Percentiles rank a stretch among this genome's conserved stretches.
Conservation (phyloP, 306 rosid species). For the Sindora glabra region DNA sequence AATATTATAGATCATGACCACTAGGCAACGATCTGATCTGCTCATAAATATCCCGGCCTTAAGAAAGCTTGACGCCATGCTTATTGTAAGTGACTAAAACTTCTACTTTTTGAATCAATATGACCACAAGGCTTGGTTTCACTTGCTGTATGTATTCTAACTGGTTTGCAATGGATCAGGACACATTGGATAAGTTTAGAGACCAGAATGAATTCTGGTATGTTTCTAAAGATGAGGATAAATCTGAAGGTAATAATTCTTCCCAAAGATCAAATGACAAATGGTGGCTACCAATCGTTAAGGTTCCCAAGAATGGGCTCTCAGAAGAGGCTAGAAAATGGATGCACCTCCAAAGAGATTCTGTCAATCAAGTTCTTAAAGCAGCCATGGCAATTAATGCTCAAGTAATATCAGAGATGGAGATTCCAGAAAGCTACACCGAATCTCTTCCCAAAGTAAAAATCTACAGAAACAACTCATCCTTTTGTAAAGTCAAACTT, state of each 20-base stretch:
- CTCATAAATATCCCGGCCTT: slow-evolving; percentile 77
- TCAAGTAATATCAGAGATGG: slow-evolving; percentile 76
- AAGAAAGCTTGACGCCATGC: slow-evolving; percentile 84
- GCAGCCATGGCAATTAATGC: slow-evolving; percentile 99
- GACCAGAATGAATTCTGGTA: slow-evolving; percentile 77
- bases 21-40: slow-evolving; percentile 74
- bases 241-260: slow-evolving; percentile 37
- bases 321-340: slow-evolving; percentile 61
- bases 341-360: slow-evolving; percentile 59
- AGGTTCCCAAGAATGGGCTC: slow-evolving; percentile 59
- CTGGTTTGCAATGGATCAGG: too few species aligned
- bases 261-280: slow-evolving; percentile 55
- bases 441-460: slow-evolving; percentile 90
- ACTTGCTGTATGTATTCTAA: background rate
- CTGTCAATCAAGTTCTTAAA: slow-evolving; percentile 71
- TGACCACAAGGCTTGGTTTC: background rate
- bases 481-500: background rate
- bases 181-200: slow-evolving; percentile 53
- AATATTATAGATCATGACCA: slow-evolving; percentile 70
- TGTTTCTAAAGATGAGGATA: slow-evolving; percentile 40
- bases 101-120: background rate
- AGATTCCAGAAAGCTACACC: slow-evolving; percentile 73
- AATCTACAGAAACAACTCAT: background rate
- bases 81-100: slow-evolving; percentile 48
- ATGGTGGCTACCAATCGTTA: slow-evolving; percentile 89